Base-by-base conservation (phyloP, 2,329 filamentous ascomycete species). In the Coniochaeta ligniaria region DNA sequence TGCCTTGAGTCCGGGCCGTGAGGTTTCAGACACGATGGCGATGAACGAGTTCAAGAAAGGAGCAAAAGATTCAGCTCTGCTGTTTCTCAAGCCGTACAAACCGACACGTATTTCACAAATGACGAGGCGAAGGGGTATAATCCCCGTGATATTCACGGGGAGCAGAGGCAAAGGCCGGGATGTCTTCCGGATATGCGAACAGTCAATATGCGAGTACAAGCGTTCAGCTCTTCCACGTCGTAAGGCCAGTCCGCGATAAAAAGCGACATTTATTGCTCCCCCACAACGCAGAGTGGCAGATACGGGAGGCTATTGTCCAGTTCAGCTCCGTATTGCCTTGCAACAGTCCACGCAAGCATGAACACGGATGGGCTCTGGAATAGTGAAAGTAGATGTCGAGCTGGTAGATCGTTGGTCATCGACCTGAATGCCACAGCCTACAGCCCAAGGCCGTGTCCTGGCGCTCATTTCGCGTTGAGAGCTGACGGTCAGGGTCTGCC, bases 151-250 rank as follows among this genome's bases (percentile, higher is more conserved):
- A 62, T 63, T 59, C 52, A 59, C 43, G 60, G 61, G 38, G 33
- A 62, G 41, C 62, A 62, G 62, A 60, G 63, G 54, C 57, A 60
- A 47, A 41, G 57, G 54, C 57, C 52, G 45, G 36, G 41, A 38
- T 28, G 57, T 54, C 61, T 61, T 62, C 62, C 65, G 64, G 64
- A 66, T 65, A 63, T 62, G 57, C 59, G 47, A 61, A 59, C 58
- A 57, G 58, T 59, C 57, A 65, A 61, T 58, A 60, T 58, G 55
- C 33, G 20, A 54, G 61, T 65, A 60, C 62, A 58, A 58, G 59
- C 54, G 52, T 59, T 24, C 22, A 26, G 35, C 38, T 59, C 47
- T 56, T 52, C 59, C 60, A 60, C 36, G 57, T 38, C 57, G 56
- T 31, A 50, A 55, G 59, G 59, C n/a, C 33, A 58, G 55, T 61